These are phyloP conservation scores for Fusarium sp. DNA, from an alignment of 2,329 filamentous ascomycete genomes.

Conservation along the genomic window DNA sequence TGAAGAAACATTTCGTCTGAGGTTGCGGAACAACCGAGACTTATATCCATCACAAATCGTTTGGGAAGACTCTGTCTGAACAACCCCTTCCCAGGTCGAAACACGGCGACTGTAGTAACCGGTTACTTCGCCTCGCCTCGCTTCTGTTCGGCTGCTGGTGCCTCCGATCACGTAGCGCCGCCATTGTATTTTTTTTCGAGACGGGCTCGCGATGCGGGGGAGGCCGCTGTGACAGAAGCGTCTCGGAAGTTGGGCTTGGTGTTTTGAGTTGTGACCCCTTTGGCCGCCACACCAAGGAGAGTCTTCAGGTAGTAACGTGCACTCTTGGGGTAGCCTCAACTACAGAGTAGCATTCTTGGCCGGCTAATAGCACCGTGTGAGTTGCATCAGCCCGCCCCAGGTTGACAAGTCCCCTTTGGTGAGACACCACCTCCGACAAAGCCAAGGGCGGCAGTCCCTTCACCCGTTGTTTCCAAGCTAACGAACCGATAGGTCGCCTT, in stretches of 20 bases:
- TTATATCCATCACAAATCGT: constrained; percentile 28
- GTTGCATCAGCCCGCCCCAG: constrained; percentile 7
- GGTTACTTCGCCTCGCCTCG: constrained; percentile 7
- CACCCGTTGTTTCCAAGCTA: constrained; percentile 17
- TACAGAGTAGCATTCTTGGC: constrained; percentile 27
- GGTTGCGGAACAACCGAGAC: constrained; percentile 12
- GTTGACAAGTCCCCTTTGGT: constrained; percentile 10
- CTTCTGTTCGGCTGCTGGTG: constrained; percentile 30
- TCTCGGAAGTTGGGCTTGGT: constrained; percentile 50
- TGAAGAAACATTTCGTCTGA: constrained; percentile 7
- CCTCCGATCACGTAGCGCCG: constrained; percentile 33
- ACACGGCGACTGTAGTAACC: constrained; percentile 37
- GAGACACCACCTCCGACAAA: constrained; percentile 35
- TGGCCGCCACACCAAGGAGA: constrained; percentile 2
- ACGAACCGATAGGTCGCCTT: background rate
- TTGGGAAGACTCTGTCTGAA: background rate
- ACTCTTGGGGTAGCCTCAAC: constrained; percentile 14
- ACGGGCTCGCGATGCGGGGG: constrained; percentile 32
- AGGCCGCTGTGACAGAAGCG: constrained; percentile 50
- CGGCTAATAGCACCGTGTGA: constrained; percentile 9
- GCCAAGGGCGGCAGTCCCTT: constrained; percentile 34
- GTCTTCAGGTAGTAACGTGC: constrained; percentile 1
- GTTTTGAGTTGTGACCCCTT: constrained; percentile 32
- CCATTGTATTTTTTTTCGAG: constrained; percentile 18
- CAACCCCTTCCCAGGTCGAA: constrained; percentile 36